Base-by-base conservation (phyloP, 495 filamentous ascomycete species). In the Penicillium macrosclerotiorum region DNA sequence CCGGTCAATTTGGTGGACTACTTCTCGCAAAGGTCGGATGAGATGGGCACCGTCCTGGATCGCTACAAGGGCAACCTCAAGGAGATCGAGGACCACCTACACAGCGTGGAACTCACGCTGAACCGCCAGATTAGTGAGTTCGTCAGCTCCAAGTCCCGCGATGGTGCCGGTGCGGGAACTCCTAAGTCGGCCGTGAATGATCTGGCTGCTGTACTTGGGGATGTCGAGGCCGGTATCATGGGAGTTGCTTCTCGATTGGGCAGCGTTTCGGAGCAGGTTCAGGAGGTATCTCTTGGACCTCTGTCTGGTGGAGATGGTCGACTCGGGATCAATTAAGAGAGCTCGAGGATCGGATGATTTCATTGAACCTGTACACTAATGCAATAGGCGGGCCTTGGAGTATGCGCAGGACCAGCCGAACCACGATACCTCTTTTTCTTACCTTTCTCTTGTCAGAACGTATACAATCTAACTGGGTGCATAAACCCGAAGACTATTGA, bases 31-130 rank as follows among this genome's bases (percentile, higher is more conserved):
- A 81, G 85, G 13, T 77, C 84, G 0, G 82, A 88, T 35, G 86
- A 85, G 52, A 84, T 95, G 79, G 68, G 76, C 6, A 63, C 72
- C 5, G 83, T 84, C 20, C 75, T 91, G 24, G 72, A 76, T 5
- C 74, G 67, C 51, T 90, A 90, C 59, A 77, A 81, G 50, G 65
- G 71, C 22, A 88, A 85, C 47, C 65, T 95, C 37, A 72, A 77
- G 36, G 89, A 95, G 62, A 89, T 96, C 39, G 90, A 95, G 65
- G 75, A 80, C 51, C 89, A 93, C 61, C 72, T 96, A 36, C 74
- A 84, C 37, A 81, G 83, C 3, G 82, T 95, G 17, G 88, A 94
- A 57, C 69, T 73, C 7, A 80, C 78, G 19, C 74, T 88, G 34
- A 71, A 84, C 49, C 77, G 83, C 45, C 84, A 90, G 60, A 78